A percentile compares a stretch with the other conserved stretches of the same genome.
phyloP scores from a whole-genome alignment of 176 grass and related monocot genomes.

The Secale cereale region DNA sequence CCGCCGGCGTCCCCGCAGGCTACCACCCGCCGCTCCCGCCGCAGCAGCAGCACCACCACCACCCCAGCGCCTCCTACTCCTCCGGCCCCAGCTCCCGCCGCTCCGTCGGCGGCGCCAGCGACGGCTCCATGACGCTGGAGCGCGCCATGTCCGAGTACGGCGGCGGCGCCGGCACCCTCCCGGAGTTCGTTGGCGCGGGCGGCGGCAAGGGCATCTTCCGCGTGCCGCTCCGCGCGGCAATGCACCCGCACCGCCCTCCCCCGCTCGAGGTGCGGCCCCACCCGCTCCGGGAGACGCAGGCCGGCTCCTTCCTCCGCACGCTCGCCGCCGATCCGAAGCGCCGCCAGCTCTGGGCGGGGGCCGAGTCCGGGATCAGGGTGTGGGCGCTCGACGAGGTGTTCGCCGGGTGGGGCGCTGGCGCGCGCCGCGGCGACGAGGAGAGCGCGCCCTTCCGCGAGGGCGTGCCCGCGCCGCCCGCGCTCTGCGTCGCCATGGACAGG shows the following conservation, averaged over 20 bases:
- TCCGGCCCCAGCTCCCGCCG: background rate
- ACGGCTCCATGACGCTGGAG: slow-evolving; percentile 65
- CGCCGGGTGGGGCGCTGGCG: slow-evolving; percentile 44
- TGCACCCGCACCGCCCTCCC: slow-evolving; percentile 77
- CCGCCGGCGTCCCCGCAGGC: background rate
- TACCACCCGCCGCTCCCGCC: slow-evolving; percentile 43
- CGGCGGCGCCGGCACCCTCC: slow-evolving; percentile 51
- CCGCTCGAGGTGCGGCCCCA: slow-evolving; percentile 74
- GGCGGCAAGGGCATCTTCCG: slow-evolving; percentile 77
- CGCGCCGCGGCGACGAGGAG: slow-evolving; percentile 76
- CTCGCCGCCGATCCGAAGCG: slow-evolving; percentile 49
- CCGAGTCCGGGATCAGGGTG: slow-evolving; percentile 51
- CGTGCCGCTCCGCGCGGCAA: slow-evolving; percentile 62
- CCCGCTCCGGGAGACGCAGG: slow-evolving; percentile 89
- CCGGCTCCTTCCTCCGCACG: slow-evolving; percentile 65
- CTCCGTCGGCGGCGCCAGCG: slow-evolving; percentile 35
- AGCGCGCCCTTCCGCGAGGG: slow-evolving; percentile 82
- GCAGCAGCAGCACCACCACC: slow-evolving; percentile 21
- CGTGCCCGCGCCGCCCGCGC: slow-evolving; percentile 54
- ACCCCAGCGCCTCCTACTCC: slow-evolving; percentile 34
- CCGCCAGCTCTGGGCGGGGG: slow-evolving; percentile 49
- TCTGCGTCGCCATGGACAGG: slow-evolving; percentile 70
- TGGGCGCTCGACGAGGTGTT: slow-evolving; percentile 60
- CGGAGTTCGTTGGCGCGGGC: slow-evolving; percentile 66
- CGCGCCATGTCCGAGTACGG: slow-evolving; percentile 89